Conservation (phyloP, 2,329 filamentous ascomycete species). For the Leptosphaerulina australis region DNA sequence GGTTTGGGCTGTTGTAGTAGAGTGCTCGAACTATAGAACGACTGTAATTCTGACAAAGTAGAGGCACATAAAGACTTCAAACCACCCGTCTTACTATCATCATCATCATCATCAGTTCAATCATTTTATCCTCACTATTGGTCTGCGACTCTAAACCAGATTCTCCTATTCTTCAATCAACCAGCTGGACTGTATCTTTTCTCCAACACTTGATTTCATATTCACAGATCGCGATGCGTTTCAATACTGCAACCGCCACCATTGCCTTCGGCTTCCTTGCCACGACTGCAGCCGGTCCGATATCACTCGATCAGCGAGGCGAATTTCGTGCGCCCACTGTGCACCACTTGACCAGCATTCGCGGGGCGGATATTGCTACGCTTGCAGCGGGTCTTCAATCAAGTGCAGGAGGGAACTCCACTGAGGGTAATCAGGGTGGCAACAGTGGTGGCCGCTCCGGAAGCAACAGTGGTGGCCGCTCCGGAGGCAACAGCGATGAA, state of each 20-base stretch:
- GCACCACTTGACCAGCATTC: not conserved
- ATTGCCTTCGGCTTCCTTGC: slow-evolving; percentile 1
- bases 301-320: slow-evolving; percentile 1
- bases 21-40: not conserved
- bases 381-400: slow-evolving; percentile 1
- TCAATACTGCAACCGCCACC: slow-evolving; percentile 1
- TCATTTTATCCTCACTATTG: not conserved
- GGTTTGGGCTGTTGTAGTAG: not conserved
- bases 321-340: not conserved
- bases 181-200: not conserved
- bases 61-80: not conserved
- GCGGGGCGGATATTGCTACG: not conserved
- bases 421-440: not conserved
- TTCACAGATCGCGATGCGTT: not conserved
- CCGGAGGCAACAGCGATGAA: not conserved
- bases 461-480: not conserved
- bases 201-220: not conserved
- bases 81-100: too few species aligned
- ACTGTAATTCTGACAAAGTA: not conserved
- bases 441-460: not conserved
- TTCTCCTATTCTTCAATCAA: not conserved
- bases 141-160: not conserved
- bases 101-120: slow-evolving; percentile 2
- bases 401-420: not conserved
- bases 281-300: slow-evolving; percentile 1